phyloP scores from a whole-genome alignment of 768 basidiomycete genomes.

The Lepiota venenata region DNA sequence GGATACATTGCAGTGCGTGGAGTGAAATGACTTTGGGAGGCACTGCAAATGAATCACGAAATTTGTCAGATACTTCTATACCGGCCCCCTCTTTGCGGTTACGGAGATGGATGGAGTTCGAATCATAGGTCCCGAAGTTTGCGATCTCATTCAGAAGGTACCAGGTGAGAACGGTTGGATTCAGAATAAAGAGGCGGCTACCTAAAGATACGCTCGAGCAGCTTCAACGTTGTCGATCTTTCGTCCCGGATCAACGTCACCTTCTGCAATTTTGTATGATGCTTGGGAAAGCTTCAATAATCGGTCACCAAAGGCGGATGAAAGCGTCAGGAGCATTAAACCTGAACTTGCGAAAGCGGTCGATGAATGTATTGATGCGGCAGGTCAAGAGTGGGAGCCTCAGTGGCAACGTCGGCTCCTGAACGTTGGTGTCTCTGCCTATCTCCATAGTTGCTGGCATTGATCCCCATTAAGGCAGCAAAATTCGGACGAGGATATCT shows the following conservation, averaged over 20 bases:
- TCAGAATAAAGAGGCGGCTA: neutral
- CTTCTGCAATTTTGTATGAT: conserved; percentile 88
- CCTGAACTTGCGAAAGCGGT: conserved; percentile 85
- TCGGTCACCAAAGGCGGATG: conserved; percentile 89
- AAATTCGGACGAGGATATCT: conserved; percentile 94
- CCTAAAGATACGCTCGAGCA: conserved; percentile 22
- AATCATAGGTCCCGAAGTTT: conserved; percentile 73
- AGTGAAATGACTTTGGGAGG: neutral
- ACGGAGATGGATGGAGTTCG: conserved; percentile 90
- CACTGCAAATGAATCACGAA: neutral
- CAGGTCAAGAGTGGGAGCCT: conserved; percentile 88
- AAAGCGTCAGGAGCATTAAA: conserved; percentile 84
- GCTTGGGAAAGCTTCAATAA: conserved; percentile 86
- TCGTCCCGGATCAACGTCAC: conserved; percentile 87
- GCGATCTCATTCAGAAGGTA: conserved; percentile 92
- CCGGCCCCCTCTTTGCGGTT: conserved; percentile 70
- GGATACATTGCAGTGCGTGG: conserved; percentile 73
- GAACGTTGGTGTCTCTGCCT: conserved; percentile 48
- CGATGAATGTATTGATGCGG: conserved; percentile 91
- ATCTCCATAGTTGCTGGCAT: neutral
- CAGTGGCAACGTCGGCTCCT: conserved; percentile 86
- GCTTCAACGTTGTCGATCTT: conserved; percentile 82
- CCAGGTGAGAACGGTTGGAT: conserved; percentile 48
- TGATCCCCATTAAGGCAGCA: conserved; percentile 61
- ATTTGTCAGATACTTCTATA: conserved; percentile 67